These are phyloP conservation scores for Boletus coccyginus DNA, from an alignment of 768 basidiomycete genomes.

Conservation along the genomic window DNA sequence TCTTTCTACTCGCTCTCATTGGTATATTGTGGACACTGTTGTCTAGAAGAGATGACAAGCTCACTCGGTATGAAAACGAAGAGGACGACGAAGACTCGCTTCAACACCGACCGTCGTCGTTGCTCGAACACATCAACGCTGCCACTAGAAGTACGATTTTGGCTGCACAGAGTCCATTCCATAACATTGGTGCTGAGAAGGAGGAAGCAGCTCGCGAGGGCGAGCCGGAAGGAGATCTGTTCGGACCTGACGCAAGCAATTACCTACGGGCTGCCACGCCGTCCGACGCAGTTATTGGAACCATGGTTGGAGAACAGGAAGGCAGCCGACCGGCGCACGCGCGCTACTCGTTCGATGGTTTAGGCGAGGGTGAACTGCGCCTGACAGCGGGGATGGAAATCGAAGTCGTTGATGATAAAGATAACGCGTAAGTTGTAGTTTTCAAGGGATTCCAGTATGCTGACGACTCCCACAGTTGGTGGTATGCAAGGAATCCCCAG, in stretches of 20 bases:
- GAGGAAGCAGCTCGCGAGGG: constrained; percentile 45
- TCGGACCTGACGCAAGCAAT: constrained; percentile 72
- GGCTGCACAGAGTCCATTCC: constrained; percentile 45
- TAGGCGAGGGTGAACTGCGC: constrained; percentile 74
- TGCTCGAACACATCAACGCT: constrained; percentile 88
- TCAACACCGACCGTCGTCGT: constrained; percentile 79
- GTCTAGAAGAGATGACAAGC: constrained; percentile 73
- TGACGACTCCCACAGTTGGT: constrained; percentile 63
- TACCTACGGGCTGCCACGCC: constrained; percentile 82
- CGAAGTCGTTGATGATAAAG: constrained; percentile 76
- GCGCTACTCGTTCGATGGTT: constrained; percentile 78
- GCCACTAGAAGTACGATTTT: constrained; percentile 83
- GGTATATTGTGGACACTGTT: constrained; percentile 91
- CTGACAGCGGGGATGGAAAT: constrained; percentile 68
- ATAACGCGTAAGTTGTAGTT: constrained; percentile 60
- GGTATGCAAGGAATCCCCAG: constrained; percentile 82
- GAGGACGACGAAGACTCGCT: constrained; percentile 75
- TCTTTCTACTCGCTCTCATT: constrained; percentile 81
- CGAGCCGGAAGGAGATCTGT: constrained; percentile 47
- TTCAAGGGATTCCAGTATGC: not conserved
- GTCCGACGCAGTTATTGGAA: constrained; percentile 64
- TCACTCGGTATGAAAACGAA: constrained; percentile 62
- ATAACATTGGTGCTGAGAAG: constrained; percentile 46
- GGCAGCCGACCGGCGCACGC: constrained; percentile 74
- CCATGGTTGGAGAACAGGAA: constrained; percentile 58